Evolutionary conservation across 2,329 filamentous ascomycete genomes (phyloP).

Genomic region (Didymella lethalis): DNA sequence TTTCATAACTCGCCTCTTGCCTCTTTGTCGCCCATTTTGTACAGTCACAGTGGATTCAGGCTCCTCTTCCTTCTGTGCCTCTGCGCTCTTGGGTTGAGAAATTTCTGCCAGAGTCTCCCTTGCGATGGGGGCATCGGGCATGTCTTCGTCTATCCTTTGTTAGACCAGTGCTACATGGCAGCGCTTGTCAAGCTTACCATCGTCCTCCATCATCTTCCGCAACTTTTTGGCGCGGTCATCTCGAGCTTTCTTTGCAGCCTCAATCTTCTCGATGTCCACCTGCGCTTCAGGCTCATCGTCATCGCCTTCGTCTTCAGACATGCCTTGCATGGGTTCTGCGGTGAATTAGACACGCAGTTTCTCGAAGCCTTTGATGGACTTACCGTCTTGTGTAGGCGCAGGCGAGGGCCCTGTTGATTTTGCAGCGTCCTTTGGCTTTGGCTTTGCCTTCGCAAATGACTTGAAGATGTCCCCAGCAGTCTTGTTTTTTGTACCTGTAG

Average conservation of each 20-base stretch:
- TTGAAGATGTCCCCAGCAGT: constrained; percentile 73
- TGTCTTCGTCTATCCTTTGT: constrained; percentile 60
- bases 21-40: constrained; percentile 73
- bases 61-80: constrained; percentile 33
- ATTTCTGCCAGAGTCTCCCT: constrained; percentile 51
- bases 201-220: constrained; percentile 78
- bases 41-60: constrained; percentile 55
- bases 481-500: constrained; percentile 65
- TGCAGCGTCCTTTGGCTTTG: constrained; percentile 60
- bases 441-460: constrained; percentile 76
- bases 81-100: constrained; percentile 29
- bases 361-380: constrained; percentile 13
- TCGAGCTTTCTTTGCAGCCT: constrained; percentile 54
- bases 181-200: constrained; percentile 53
- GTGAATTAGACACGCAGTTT: constrained; percentile 33
- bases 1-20: constrained; percentile 81
- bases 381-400: constrained; percentile 59
- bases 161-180: constrained; percentile 6
- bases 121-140: constrained; percentile 62
- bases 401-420: constrained; percentile 54
- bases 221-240: constrained; percentile 72
- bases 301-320: constrained; percentile 56
- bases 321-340: constrained; percentile 61
- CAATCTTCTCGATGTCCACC: constrained; percentile 44
- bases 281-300: constrained; percentile 42